phyloP scores from a whole-genome alignment of 768 basidiomycete species.

The Pleurotus giganteus region DNA sequence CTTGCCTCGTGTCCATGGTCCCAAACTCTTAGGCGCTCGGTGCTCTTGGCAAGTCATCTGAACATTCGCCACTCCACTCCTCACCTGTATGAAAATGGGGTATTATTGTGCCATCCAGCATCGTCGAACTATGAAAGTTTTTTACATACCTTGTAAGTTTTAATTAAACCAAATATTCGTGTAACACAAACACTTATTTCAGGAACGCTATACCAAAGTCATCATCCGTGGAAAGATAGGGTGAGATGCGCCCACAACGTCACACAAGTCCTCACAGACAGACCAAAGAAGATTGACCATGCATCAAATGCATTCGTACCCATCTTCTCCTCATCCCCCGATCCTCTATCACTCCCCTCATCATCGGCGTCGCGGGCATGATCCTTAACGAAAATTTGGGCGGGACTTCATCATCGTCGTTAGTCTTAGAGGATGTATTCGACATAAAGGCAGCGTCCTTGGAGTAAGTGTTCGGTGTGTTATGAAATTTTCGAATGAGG shows the following conservation, averaged over 20 bases:
- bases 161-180: no score
- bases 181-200: background rate
- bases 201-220: background rate
- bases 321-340: background rate
- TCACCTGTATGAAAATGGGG: background rate
- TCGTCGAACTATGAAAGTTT: no score
- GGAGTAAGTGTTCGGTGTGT: background rate
- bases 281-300: background rate
- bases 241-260: conserved; percentile 8
- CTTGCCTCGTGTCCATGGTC: no score
- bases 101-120: no score
- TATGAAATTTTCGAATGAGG: background rate
- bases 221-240: background rate
- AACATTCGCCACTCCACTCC: no score
- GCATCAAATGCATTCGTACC: background rate
- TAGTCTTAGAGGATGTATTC: conserved; percentile 6
- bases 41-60: no score
- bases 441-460: conserved; percentile 6
- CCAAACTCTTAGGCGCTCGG: no score
- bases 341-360: background rate
- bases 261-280: conserved; percentile 9
- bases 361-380: background rate
- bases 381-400: background rate
- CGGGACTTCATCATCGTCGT: background rate
- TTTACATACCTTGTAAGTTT: no score